Evolutionary conservation across 345 rosid species (phyloP), one percentile per base, ranked within the genome.

Genomic region (Garcia nutans): DNA sequence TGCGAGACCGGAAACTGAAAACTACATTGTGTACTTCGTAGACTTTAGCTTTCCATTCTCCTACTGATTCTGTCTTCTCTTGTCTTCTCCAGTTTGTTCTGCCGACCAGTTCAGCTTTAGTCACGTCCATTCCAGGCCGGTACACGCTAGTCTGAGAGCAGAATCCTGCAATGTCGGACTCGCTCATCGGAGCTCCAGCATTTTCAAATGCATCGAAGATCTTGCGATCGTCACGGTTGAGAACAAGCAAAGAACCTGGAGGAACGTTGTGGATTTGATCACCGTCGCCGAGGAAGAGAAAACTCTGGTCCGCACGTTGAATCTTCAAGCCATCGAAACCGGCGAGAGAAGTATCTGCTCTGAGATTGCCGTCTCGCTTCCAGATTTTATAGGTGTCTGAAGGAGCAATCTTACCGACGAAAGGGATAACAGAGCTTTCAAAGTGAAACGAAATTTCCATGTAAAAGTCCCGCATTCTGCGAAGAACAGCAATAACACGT

Each of bases 61-160:
- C 94, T 0, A 96, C 80, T 12, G 68, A 82, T 73, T 96, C 99
- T 0, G 88, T 88, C 85, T 84, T 93, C 78, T 87, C 93, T 47
- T 93, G 94, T 52, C 96, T 81, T 70, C 94, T 81, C 99, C 99
- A 96, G 41, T 89, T 96, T 15, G 85, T 93, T 65, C 91, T 82
- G 50, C 87, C 87, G 0, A 93, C 93, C 45, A 93, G 88, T 80
- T 89, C 87, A 3, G 98, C 97, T 67, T 82, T 88, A 4, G 98
- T 91, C n/a, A 96, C 96, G 77, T 96, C 98, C 89, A 96, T 91
- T n/a, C 97, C 99, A 0, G 99, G 98, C 5, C 98, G 85, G 82
- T 89, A 86, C 8, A 96, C 89, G 83, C 89, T 90, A 9, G 94
- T 86, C 68, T 93, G 94, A 2, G 91, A 82, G 75, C 89, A 87